A percentile compares a stretch with the other conserved stretches of the same genome.
phyloP scores from a whole-genome alignment of 2,329 filamentous ascomycete genomes.

The Mollisia scopiformis region DNA sequence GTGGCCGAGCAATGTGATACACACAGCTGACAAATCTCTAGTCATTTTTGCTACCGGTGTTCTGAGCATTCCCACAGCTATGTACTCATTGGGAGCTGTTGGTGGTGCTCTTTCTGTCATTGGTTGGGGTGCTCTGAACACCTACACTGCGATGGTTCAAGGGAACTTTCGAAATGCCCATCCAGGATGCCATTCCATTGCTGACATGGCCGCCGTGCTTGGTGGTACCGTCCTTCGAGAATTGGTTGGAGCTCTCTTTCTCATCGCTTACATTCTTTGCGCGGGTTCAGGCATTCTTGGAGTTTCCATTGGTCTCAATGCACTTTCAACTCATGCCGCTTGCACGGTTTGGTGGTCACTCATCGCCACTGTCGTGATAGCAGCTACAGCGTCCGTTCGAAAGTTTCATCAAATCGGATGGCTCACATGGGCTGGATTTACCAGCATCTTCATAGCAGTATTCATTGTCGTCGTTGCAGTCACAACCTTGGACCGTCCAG shows the following conservation, averaged over 20 bases:
- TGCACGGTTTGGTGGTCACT: slow-evolving; percentile 63
- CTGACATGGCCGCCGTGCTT: slow-evolving; percentile 61
- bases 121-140: slow-evolving; percentile 41
- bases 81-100: slow-evolving; percentile 46
- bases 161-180: slow-evolving; percentile 55
- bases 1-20: not conserved
- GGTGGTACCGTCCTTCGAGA: slow-evolving; percentile 56
- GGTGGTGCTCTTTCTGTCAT: slow-evolving; percentile 47
- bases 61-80: slow-evolving; percentile 45
- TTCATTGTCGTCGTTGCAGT: slow-evolving; percentile 58
- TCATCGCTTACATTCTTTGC: slow-evolving; percentile 59
- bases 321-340: slow-evolving; percentile 57
- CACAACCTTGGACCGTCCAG: slow-evolving; percentile 58
- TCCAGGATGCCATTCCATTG: slow-evolving; percentile 53
- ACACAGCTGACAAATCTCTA: slow-evolving; percentile 4
- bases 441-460: slow-evolving; percentile 59
- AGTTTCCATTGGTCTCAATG: slow-evolving; percentile 61
- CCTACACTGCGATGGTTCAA: slow-evolving; percentile 49
- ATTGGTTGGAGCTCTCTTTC: slow-evolving; percentile 56
- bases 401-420: slow-evolving; percentile 64
- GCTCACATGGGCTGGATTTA: slow-evolving; percentile 63
- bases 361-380: slow-evolving; percentile 53
- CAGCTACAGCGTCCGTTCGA: slow-evolving; percentile 53
- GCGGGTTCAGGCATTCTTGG: slow-evolving; percentile 61
- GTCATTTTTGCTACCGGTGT: slow-evolving; percentile 46